Evolutionary conservation across 2,329 filamentous ascomycete genomes (phyloP), one percentile per base, ranked within the genome.

Genomic region (Pestalotiopsis sp.): DNA sequence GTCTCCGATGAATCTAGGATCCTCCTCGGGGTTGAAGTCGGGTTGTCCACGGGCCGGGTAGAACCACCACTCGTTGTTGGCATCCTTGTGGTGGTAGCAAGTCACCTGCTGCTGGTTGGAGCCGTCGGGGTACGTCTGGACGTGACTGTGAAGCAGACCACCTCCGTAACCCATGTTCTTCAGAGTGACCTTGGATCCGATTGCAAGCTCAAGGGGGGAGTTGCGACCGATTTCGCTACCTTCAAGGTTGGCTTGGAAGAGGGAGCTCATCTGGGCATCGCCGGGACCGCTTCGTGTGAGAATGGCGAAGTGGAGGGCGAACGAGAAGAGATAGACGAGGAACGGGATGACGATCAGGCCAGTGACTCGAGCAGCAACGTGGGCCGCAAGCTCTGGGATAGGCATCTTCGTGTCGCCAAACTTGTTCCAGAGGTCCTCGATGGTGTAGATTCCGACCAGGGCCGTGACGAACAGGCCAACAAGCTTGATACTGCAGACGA

Each of bases 151-250:
- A 60, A 98, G 90, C 45, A 99, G 90, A 79, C 96, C 96, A 78
- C 96, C 96, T 69, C 96, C 96, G 76, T 99, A 99, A 39, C 96
- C 96, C 96, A 98, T 99, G 80, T 99, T 99, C 87, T 99, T 99
- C 73, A 99, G 85, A 0, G 96, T 99, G 9, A 92, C 93, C 69
- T 92, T 90, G 45, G 96, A 99, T 31, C 97, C 96, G 72, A 92
- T 86, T 4, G 94, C 95, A 72, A 99, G 86, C 78, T 99, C 96
- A 17, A 99, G 87, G 25, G 97, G 96, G 77, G 95, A 98, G 80
- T 97, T 92, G 80, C 93, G 94, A 77, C 95, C 95, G 71, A 99
- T 95, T 72, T 97, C 93, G 12, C 95, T 98, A 31, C 96, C 96
- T 75, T 90, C 91, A 49, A 99, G 87, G 78, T 99, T 99, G 62